Conservation (phyloP, 2,329 filamentous ascomycete species). For the Pleurostoma richardsiae region DNA sequence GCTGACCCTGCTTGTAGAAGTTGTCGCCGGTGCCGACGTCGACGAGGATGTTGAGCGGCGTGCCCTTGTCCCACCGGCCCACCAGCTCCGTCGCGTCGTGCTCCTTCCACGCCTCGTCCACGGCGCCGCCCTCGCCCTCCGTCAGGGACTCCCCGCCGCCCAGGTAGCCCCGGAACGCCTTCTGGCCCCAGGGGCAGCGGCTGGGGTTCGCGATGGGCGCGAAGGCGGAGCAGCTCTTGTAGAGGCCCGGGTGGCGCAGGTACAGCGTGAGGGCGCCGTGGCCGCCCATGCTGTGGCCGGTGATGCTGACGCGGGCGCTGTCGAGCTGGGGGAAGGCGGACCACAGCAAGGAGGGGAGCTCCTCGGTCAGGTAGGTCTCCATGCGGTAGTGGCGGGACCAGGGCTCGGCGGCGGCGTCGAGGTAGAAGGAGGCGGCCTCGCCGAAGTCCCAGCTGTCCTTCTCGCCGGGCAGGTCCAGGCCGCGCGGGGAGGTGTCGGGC, state of each 20-base stretch:
- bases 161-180: slow-evolving; percentile 90
- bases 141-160: slow-evolving; percentile 62
- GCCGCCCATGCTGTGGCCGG: slow-evolving; percentile 95
- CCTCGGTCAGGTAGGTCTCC: slow-evolving; percentile 86
- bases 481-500: slow-evolving; percentile 90
- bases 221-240: slow-evolving; percentile 85
- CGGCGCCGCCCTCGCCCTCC: slow-evolving; percentile 85
- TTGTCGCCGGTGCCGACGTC: slow-evolving; percentile 93
- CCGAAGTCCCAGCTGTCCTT: slow-evolving; percentile 91
- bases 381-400: slow-evolving; percentile 82
- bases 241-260: slow-evolving; percentile 85
- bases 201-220: slow-evolving; percentile 85
- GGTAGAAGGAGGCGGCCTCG: slow-evolving; percentile 87
- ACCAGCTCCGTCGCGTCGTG: slow-evolving; percentile 92
- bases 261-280: slow-evolving; percentile 92
- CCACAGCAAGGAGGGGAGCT: slow-evolving; percentile 78
- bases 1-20: slow-evolving; percentile 91
- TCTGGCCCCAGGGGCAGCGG: slow-evolving; percentile 88
- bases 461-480: slow-evolving; percentile 75
- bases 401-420: slow-evolving; percentile 74
- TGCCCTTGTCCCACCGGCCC: slow-evolving; percentile 60
- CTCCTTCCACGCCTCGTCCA: slow-evolving; percentile 69
- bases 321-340: slow-evolving; percentile 62
- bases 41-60: slow-evolving; percentile 70
- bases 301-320: slow-evolving; percentile 67